Evolutionary conservation across 169 alveolate genomes (phyloP), one percentile per base, ranked within the genome.

Genomic region (Perkinsus marinus): DNA sequence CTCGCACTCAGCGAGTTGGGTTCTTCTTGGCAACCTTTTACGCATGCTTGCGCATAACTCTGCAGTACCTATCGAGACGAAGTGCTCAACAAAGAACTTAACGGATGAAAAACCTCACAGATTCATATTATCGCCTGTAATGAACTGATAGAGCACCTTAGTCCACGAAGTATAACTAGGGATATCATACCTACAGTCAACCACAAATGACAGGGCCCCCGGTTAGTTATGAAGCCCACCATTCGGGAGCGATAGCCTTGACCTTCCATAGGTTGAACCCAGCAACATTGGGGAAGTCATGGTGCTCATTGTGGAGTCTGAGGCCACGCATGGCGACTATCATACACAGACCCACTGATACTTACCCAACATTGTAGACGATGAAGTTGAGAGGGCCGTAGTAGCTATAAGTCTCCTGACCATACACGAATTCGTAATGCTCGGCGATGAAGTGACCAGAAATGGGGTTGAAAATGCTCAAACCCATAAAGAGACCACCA

Each of bases 401-500:
- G 90, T 95, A 95, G 90, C 94, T 92, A 92, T 93, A 95, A 39
- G 97, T 96, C 92, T 96, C 98, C 92, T 94, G 93, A 30, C 93
- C 92, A 2, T 16, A 5, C 30, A 57, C 79, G 22, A 57, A 57
- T 79, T 94, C 95, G 92, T 94, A 96, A 92, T 96, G 98, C 91
- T 96, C 98, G 26, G 98, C 97, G 43, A 96, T 94, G 89, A 95
- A 93, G 92, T 96, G 98, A 39, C 94, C 96, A 43, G 96, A 93
- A 69, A 93, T 89, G n/a, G 96, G 95, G 93, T 95, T 96, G 79
- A 57, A 57, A 26, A 95, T 43, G 36, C 96, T 95, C 92, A 92
- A 13, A 43, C 95, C 95, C 26, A 95, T 39, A 79, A 93, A 91
- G 69, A 94, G 69, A 19, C 95, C 92, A 90, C 92, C 89, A 57